phyloP scores from a whole-genome alignment of 345 rosid genomes.

The Arabidopsis thaliana region TAIR10.1 NC_003074.8:4465001-4465500 shows the following conservation, averaged over 20 bases:
- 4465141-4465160: conserved; percentile 36
- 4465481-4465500: conserved; percentile 50
- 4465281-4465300: conserved; percentile 50
- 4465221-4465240: conserved; percentile 47
- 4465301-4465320: conserved; percentile 49
- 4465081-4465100: conserved; percentile 61
- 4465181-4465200: conserved; percentile 48
- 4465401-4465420: conserved; percentile 59
- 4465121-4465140: conserved; percentile 22
- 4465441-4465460: conserved; percentile 41
- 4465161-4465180: conserved; percentile 43
- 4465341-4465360: conserved; percentile 52
- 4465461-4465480: conserved; percentile 48
- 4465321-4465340: conserved; percentile 54
- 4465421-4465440: conserved; percentile 60
- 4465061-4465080: conserved; percentile 52
- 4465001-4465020: not conserved
- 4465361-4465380: conserved; percentile 44
- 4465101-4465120: conserved; percentile 49
- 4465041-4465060: conserved; percentile 34
- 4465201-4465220: conserved; percentile 38
- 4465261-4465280: conserved; percentile 38
- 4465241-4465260: conserved; percentile 54
- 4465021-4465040: not conserved
- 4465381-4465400: conserved; percentile 71